Conservation (phyloP, 768 basidiomycete genomes). For the Suillus luteus region DNA sequence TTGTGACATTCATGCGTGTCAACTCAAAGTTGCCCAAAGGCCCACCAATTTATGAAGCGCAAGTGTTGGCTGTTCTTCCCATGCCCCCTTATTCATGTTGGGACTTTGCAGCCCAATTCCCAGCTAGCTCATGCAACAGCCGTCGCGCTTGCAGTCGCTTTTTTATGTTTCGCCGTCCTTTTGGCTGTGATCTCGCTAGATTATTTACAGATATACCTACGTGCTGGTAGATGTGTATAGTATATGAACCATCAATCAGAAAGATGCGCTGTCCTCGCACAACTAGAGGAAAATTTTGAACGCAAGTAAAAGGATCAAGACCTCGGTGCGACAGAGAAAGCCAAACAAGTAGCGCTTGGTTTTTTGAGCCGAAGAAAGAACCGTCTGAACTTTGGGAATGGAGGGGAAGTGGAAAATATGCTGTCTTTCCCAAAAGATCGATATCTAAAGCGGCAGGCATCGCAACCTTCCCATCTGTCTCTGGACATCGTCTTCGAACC, state of each 20-base stretch:
- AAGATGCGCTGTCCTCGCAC: slow-evolving; percentile 16
- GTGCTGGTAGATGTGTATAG: background rate
- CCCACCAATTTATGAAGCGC: background rate
- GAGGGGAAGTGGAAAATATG: slow-evolving; percentile 64
- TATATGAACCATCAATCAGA: background rate
- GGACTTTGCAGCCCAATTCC: background rate
- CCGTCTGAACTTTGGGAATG: slow-evolving; percentile 68
- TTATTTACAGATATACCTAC: background rate
- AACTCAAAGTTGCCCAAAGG: background rate
- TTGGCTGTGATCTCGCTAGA: background rate
- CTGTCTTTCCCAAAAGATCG: slow-evolving; percentile 52
- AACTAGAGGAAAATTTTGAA: slow-evolving; percentile 54
- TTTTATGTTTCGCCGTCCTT: background rate
- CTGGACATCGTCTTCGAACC: slow-evolving; percentile 39
- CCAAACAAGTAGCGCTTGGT: slow-evolving; percentile 58
- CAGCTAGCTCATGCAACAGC: background rate
- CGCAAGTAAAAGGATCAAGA: slow-evolving; percentile 59
- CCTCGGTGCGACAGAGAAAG: slow-evolving; percentile 54
- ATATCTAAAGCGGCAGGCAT: slow-evolving; percentile 42
- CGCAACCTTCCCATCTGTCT: slow-evolving; percentile 21
- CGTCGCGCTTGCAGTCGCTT: background rate
- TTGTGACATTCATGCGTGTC: too few species aligned
- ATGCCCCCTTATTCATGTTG: background rate
- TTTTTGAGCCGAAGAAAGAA: slow-evolving; percentile 36
- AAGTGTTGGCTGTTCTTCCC: background rate